Conservation (phyloP, 805 yeast species). For the Yarrowia sp. region DNA sequence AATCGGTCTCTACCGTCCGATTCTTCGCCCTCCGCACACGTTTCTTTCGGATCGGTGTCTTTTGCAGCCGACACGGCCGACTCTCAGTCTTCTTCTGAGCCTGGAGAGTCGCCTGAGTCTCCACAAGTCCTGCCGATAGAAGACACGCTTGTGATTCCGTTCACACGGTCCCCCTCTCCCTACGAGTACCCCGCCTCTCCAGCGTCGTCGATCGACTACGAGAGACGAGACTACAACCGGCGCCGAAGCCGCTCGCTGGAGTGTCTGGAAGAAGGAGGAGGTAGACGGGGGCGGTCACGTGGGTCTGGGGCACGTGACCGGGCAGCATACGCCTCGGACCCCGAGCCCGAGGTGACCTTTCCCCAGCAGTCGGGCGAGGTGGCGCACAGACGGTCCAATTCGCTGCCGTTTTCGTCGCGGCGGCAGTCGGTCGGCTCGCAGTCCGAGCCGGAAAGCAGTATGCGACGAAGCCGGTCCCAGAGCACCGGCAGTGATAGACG, state of each 20-base stretch:
- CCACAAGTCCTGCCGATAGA: conserved; percentile 14
- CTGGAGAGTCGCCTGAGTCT: conserved; percentile 21
- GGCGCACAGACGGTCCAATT: conserved; percentile 12
- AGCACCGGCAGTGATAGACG: conserved; percentile 26
- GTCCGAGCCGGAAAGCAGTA: conserved; percentile 33
- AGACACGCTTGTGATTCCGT: conserved; percentile 29
- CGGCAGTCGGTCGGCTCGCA: conserved; percentile 21
- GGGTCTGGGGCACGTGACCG: background rate
- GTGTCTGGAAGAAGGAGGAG: conserved; percentile 16
- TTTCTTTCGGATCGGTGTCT: conserved; percentile 15
- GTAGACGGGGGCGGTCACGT: conserved; percentile 1
- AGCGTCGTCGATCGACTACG: conserved; percentile 10
- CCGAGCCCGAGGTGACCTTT: conserved; percentile 17
- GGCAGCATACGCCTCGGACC: conserved; percentile 15
- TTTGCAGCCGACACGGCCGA: conserved; percentile 20
- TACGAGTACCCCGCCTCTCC: conserved; percentile 28
- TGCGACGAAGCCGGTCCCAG: conserved; percentile 23
- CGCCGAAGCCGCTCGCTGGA: conserved; percentile 16
- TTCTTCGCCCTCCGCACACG: background rate
- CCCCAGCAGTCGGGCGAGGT: conserved; percentile 3
- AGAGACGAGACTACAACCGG: conserved; percentile 22
- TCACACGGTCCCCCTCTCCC: conserved; percentile 24
- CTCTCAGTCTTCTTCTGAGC: conserved; percentile 8
- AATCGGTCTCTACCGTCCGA: conserved; percentile 10
- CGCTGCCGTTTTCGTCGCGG: conserved; percentile 17